Conservation (phyloP, 345 rosid genomes). For the Corymbia maculata region DNA sequence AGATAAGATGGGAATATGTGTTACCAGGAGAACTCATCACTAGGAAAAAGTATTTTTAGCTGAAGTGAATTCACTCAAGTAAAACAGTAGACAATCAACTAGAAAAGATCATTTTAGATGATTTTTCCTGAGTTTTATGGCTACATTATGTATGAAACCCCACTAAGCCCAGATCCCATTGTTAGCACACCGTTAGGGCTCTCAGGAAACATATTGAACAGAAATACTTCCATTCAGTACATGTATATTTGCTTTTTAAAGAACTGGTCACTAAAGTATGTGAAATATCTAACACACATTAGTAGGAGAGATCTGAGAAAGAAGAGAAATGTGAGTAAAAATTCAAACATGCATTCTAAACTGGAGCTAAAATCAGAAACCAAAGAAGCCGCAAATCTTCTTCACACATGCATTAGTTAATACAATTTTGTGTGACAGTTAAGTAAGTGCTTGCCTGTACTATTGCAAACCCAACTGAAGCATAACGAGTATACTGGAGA, state of each 20-base stretch:
- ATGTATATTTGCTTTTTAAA: background rate
- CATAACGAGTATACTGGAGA: constrained; percentile 85
- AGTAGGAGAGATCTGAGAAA: background rate
- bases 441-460: constrained; percentile 43
- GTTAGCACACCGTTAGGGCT: background rate
- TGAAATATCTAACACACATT: background rate
- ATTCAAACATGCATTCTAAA: background rate
- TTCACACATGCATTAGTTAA: background rate
- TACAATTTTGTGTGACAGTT: background rate
- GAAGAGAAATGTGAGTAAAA: background rate
- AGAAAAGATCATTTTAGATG: background rate
- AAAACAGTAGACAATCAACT: background rate
- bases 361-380: background rate
- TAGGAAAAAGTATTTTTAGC: background rate
- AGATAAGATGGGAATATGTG: background rate
- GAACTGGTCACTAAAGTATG: background rate
- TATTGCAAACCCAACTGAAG: constrained; percentile 90
- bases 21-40: background rate
- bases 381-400: background rate
- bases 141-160: background rate
- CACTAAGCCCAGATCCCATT: background rate
- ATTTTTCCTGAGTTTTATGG: background rate
- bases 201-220: background rate
- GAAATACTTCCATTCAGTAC: background rate
- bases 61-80: background rate